Base-by-base conservation (phyloP, 2,329 filamentous ascomycete species). In the Ploettnerulaceae sp. region DNA sequence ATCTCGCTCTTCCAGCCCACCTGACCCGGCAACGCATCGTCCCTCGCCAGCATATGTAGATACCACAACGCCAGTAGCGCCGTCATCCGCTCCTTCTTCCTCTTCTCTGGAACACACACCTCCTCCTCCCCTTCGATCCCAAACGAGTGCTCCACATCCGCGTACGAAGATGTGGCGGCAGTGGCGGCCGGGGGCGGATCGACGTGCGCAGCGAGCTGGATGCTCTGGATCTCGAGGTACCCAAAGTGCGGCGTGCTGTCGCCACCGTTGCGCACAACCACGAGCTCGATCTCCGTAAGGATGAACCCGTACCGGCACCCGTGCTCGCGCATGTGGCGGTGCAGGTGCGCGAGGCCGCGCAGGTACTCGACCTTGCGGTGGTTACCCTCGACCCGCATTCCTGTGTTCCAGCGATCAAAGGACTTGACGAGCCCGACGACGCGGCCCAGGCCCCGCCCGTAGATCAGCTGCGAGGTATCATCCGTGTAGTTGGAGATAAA, bases 231-330 rank as follows among this genome's bases (percentile, higher is more conserved):
- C 66, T 97, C 90, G 4, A 96, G 72, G 66, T 83, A 88, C n/a
- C 91, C 90, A 62, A 95, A 49, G 35, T 52, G 49, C 18, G 46
- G 48, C 2, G 40, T 39, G 6, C 38, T 31, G 60, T 75, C 83
- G 57, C 64, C 78, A 42, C 90, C 89, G 56, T 86, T 87, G 60
- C 90, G 87, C 1, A 95, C 89, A 58, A 93, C 82, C 29, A 96
- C 83, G 7, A 96, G 81, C 69, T 97, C 91, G 59, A 95, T 95
- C 69, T 96, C 91, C 1, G 89, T 96, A 62, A 96, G 81, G 66
- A 97, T 91, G 73, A 95, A 97, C 45, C 91, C 91, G 66, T 96
- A 97, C 49, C 91, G 83, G 64, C 88, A 94, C 56, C 83, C 82
- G 69, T 95, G 87, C 69, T 95, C 89, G 66, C 91, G 89, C 89